These are phyloP conservation scores for Antitrichia curtipendula DNA, from an alignment of 225 moss, liverwort and hornwort species.

Conservation along the genomic window DNA sequence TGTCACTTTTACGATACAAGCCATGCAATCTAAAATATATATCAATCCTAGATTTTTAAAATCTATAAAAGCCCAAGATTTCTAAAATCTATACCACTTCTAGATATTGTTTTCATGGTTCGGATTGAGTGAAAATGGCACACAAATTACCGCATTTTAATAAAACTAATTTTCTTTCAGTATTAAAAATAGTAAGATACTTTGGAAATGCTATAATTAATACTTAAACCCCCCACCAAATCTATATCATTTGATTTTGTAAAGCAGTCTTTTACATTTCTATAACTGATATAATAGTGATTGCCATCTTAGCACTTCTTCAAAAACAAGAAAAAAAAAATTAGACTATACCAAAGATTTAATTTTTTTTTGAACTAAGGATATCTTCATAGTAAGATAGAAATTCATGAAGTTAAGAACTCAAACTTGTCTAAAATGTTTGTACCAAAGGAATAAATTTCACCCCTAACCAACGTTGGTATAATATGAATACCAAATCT, in stretches of 20 bases:
- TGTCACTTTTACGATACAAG: too few relatives aligned
- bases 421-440: neutral
- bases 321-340: neutral
- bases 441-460: neutral
- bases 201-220: neutral
- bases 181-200: fast-evolving
- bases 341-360: neutral
- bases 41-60: too few relatives aligned
- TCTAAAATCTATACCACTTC: too few relatives aligned
- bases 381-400: too few relatives aligned
- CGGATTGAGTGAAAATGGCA: too few relatives aligned
- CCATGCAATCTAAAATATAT: too few relatives aligned
- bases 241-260: neutral
- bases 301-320: too few relatives aligned
- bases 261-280: too few relatives aligned
- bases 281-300: neutral
- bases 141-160: too few relatives aligned
- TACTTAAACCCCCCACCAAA: fast-evolving
- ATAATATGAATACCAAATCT: neutral
- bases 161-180: too few relatives aligned
- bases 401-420: neutral
- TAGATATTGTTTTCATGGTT: too few relatives aligned
- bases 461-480: fast-evolving
- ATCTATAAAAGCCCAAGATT: too few relatives aligned
- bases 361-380: fast-evolving